Percentiles rank a stretch among this genome's conserved stretches.
Conservation (phyloP, 208 protist genomes). For the Trypanosoma avium region DNA sequence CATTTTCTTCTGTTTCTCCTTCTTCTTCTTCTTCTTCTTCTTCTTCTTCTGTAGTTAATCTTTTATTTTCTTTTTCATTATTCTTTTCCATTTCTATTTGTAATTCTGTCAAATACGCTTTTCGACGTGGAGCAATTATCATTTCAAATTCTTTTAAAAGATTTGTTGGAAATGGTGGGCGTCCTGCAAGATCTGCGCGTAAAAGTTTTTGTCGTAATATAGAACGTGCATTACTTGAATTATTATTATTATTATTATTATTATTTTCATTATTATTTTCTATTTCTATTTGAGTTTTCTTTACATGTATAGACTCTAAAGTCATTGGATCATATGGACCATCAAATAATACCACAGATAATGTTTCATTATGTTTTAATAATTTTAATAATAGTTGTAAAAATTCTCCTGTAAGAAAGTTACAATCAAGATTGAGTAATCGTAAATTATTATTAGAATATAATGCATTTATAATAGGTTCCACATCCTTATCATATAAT, state of each 20-base stretch:
- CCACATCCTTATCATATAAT: conserved; percentile 54
- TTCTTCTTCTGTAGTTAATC: neutral
- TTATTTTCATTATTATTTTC: conserved; percentile 2
- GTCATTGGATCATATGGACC: conserved; percentile 40
- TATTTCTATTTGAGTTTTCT: conserved; percentile 6
- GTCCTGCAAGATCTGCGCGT: conserved; percentile 32
- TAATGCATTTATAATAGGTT: conserved; percentile 45
- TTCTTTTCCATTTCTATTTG: conserved; percentile 10
- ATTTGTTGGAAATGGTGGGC: conserved; percentile 28
- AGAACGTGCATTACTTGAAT: conserved; percentile 29
- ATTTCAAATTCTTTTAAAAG: conserved; percentile 30
- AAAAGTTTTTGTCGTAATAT: conserved; percentile 29
- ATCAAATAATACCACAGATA: conserved; percentile 43
- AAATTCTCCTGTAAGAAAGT: conserved; percentile 34
- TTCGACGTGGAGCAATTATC: conserved; percentile 29
- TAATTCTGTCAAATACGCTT: conserved; percentile 29
- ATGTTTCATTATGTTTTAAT: conserved; percentile 31
- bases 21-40: neutral
- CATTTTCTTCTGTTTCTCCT: neutral
- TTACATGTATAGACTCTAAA: conserved; percentile 19
- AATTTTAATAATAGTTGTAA: conserved; percentile 34
- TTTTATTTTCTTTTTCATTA: neutral
- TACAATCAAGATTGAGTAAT: conserved; percentile 53
- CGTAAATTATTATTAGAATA: conserved; percentile 35
- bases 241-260: too few relatives aligned